A percentile compares a stretch with the other conserved stretches of the same genome.
phyloP scores from a whole-genome alignment of 2,329 filamentous ascomycete species.

The Lasiodiplodia theobromae region DNA sequence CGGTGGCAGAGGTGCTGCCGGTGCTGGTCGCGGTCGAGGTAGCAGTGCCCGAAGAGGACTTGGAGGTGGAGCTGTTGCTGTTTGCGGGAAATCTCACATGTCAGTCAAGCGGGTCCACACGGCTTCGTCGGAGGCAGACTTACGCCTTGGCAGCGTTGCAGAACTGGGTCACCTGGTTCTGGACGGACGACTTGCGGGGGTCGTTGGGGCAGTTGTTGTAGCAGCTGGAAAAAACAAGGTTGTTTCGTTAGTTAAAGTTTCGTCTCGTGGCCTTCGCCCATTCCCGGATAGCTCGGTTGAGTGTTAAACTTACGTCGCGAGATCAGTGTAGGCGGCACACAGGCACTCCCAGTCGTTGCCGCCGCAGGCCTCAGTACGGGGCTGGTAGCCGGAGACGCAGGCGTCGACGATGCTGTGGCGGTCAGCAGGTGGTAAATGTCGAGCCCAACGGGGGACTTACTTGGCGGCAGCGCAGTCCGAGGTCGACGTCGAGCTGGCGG shows the following conservation, averaged over 20 bases:
- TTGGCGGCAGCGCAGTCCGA: slow-evolving; percentile 46
- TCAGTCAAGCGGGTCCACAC: not conserved
- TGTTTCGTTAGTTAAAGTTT: slow-evolving; percentile 24
- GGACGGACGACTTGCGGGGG: slow-evolving; percentile 40
- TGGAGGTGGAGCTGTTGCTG: slow-evolving; percentile 5
- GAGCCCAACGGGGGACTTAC: slow-evolving; percentile 38
- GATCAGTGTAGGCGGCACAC: slow-evolving; percentile 62
- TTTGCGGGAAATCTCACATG: not conserved
- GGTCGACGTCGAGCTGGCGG: not conserved
- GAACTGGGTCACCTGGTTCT: slow-evolving; percentile 46
- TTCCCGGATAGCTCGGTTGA: not conserved
- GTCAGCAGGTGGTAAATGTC: not conserved
- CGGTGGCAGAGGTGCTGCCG: not conserved
- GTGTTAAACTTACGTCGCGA: slow-evolving; percentile 54
- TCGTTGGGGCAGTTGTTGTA: slow-evolving; percentile 69
- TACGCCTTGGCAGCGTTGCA: slow-evolving; percentile 54
- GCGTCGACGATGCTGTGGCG: slow-evolving; percentile 57
- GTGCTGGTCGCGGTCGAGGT: not conserved
- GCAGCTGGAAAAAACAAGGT: slow-evolving; percentile 52
- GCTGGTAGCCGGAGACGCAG: slow-evolving; percentile 53
- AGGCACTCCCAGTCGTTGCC: slow-evolving; percentile 63
- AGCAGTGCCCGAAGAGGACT: not conserved
- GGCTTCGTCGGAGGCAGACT: slow-evolving; percentile 31
- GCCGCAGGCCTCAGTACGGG: slow-evolving; percentile 53
- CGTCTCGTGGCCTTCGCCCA: not conserved